Conservation (phyloP, 2,329 filamentous ascomycete genomes). For the Coniochaeta ligniaria region DNA sequence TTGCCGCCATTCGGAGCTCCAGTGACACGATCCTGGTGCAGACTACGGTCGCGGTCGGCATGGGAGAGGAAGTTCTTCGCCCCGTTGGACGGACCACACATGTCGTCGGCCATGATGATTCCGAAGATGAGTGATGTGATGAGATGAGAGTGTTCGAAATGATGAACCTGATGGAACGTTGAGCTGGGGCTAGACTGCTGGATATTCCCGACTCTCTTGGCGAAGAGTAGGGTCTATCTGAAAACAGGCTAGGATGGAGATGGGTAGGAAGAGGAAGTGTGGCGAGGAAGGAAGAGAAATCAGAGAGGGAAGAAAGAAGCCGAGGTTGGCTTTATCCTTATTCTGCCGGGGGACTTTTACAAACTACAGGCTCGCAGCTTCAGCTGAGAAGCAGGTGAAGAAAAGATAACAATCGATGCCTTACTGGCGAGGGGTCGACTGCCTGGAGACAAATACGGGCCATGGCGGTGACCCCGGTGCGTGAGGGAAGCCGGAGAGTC, state of each 20-base stretch:
- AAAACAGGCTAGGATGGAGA: neutral
- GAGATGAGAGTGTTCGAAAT: neutral
- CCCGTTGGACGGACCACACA: conserved; percentile 67
- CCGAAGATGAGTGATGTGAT: neutral
- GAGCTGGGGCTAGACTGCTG: neutral
- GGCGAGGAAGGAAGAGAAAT: neutral
- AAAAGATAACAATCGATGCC: neutral
- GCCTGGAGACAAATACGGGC: neutral
- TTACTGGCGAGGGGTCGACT: neutral
- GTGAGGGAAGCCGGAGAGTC: neutral
- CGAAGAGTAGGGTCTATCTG: neutral
- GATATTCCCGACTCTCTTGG: neutral
- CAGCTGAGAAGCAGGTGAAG: neutral
- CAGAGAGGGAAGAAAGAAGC: neutral
- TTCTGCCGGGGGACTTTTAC: neutral
- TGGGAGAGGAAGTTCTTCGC: conserved; percentile 58
- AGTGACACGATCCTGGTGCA: conserved; percentile 63
- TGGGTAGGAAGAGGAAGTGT: neutral
- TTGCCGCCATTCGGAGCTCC: conserved; percentile 9
- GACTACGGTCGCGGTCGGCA: conserved; percentile 57
- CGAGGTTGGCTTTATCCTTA: neutral
- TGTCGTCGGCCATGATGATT: conserved; percentile 29
- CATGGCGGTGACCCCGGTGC: neutral
- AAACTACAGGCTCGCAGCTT: neutral
- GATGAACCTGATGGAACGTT: neutral